Evolutionary conservation across 2,329 filamentous ascomycete genomes (phyloP).

Genomic region (Xylaria sp.): DNA sequence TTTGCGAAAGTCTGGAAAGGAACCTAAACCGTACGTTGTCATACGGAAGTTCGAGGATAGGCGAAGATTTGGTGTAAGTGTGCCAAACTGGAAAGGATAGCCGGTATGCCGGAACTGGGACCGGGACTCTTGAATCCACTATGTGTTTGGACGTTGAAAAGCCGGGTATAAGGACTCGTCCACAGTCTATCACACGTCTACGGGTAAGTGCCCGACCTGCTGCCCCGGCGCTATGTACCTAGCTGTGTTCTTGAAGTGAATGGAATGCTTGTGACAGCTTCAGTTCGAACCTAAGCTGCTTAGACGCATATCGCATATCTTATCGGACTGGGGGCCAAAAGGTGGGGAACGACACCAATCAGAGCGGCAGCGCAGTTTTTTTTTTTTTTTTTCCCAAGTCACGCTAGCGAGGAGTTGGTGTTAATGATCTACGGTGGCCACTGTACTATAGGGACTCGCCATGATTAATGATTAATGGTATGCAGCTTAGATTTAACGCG

Average conservation of each 20-base stretch:
- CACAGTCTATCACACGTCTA: no score
- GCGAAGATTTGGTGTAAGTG: slow-evolving; percentile 27
- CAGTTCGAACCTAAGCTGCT: no score
- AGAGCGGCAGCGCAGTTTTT: slow-evolving; percentile 13
- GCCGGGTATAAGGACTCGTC: no score
- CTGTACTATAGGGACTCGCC: neutral
- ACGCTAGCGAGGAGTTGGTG: neutral
- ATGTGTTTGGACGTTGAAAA: no score
- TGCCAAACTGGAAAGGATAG: slow-evolving; percentile 27
- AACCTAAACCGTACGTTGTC: slow-evolving; percentile 22
- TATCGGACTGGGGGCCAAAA: slow-evolving; percentile 8
- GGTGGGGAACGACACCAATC: neutral
- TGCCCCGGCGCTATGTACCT: no score
- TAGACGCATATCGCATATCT: slow-evolving; percentile 17
- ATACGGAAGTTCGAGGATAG: slow-evolving; percentile 26
- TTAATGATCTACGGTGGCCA: neutral
- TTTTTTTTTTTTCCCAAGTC: no score
- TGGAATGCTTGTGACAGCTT: no score
- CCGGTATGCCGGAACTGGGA: no score
- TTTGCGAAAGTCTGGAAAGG: neutral
- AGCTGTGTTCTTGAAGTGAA: no score
- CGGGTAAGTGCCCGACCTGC: no score
- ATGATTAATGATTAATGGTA: neutral
- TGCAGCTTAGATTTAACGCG: slow-evolving; percentile 1
- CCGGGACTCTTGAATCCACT: no score